Evolutionary conservation across 805 yeast species (phyloP), one percentile per base, ranked within the genome.

Genomic region (Kluyveromyces lactis): DNA sequence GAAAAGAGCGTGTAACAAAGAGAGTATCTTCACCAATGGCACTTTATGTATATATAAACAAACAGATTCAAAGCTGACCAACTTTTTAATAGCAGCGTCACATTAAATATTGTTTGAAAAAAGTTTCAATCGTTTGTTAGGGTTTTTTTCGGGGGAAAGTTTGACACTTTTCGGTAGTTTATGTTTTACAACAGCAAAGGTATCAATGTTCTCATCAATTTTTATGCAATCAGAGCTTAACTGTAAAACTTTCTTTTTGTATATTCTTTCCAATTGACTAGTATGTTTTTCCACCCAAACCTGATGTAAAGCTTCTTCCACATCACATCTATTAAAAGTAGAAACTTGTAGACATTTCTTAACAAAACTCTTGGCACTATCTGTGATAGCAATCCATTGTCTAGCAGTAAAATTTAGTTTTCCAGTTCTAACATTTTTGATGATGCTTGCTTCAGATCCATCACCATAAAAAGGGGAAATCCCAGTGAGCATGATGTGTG

Each of bases 381-480:
- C 21, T 1, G 71, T 66, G 3, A 74, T 62, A 0, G 38, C 39
- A 1, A 31, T 31, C 80, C 82, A 79, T 42, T 66, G 69, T 13
- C 47, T 44, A 4, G 56, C 39, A 2, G 58, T 48, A 10, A 75
- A 58, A 39, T 65, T 56, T 15, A 76, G 47, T 18, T 52, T 50
- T 1, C 78, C 78, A 3, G 30, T 38, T 40, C 56, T 62, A 0
- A 72, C 73, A 39, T 66, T 67, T 26, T 54, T 50, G n/a, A 71
- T 62, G 7, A 72, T 71, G 16, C 55, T 48, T 12, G 58, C 53
- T 26, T 62, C 68, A 15, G 68, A 60, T 2, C 74, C 71, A 37
- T 68, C 65, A 2, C 64, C 71, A 47, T 71, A 75, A 48, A 79
- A 79, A 4, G 86, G 85, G 0, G 85, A 78, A 2, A 76, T 65